Base-by-base conservation (phyloP, 192 early-diverging fungal species). In the Coemansia sp. region DNA sequence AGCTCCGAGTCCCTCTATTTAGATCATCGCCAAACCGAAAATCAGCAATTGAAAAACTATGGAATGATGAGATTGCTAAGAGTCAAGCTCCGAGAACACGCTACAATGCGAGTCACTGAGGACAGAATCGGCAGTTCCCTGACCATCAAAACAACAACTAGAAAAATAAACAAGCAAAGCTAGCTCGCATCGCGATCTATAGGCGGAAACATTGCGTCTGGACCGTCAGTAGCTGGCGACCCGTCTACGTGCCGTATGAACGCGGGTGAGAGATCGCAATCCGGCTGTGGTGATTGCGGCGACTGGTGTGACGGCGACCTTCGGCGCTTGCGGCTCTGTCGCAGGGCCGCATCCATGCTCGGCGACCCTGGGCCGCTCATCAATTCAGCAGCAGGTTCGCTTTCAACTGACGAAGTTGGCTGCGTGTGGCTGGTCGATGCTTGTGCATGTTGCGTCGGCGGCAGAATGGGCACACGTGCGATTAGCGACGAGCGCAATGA, bases 401-500 rank as follows among this genome's bases (percentile, higher is more conserved):
- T 58, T 0, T 40, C 50, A 17, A 11, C 52, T 1, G 28, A 26
- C 21, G 26, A 6, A 11, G 37, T 8, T n/a, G 52, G 53, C 25
- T 24, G 51, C 0, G 56, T 10, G 38, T 37, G 44, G 52, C 28
- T 67, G 42, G 49, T 46, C 14, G 52, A 49, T 46, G 61, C 20
- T 0, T 24, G 65, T 1, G 61, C 37, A 2, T 21, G 10, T 8
- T 36, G 54, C n/a, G 11, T 56, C 26, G 8, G 24, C 49, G 47
- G 40, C 54, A 18, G 63, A 9, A 53, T 6, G 24, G 42, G 12
- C 14, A 57, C 49, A 49, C 49, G 71, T n/a, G 51, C 64, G 40
- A 64, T 55, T 36, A 80, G 65, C 21, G 77, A 80, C 7, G 77
- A 80, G 42, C 77, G 77, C 40, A 80, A 65, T 26, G 77, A 80